These are phyloP conservation scores for Xylariaceae sp. DNA, from an alignment of 2,329 filamentous ascomycete genomes.

Conservation along the genomic window DNA sequence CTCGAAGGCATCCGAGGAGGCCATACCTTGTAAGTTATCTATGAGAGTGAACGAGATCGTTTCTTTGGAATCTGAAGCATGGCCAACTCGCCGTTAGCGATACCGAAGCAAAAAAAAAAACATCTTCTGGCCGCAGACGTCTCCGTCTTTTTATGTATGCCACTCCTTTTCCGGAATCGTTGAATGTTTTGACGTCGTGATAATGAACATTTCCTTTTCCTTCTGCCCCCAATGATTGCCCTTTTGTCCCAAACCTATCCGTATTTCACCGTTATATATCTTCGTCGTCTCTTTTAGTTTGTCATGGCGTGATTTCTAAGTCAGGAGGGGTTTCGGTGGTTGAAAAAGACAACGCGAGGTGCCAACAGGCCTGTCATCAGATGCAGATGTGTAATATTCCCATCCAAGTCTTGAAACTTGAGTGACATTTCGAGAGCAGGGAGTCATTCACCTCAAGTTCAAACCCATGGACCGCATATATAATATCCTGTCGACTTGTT, in stretches of 20 bases:
- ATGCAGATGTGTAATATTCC: background rate
- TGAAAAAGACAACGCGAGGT: background rate
- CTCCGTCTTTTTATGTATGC: background rate
- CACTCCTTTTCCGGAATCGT: background rate
- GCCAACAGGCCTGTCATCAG: background rate
- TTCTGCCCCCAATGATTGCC: background rate
- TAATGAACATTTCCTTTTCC: background rate
- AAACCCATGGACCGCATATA: slow-evolving; percentile 13
- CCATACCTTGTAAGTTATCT: background rate
- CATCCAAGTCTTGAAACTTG: background rate
- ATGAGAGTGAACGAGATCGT: too few species aligned
- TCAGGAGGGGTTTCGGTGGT: background rate
- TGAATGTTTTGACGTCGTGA: background rate
- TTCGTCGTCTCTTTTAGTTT: background rate
- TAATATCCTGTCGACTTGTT: slow-evolving; percentile 23
- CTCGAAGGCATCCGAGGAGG: background rate
- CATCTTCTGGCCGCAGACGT: background rate
- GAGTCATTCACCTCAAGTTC: slow-evolving; percentile 8
- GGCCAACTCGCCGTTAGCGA: background rate
- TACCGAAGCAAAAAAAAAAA: background rate
- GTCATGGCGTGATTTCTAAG: background rate
- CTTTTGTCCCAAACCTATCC: background rate
- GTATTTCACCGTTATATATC: background rate
- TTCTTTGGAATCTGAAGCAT: too few species aligned
- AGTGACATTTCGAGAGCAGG: background rate